Conservation (phyloP, 805 yeast species). For the Candida adriatica region DNA sequence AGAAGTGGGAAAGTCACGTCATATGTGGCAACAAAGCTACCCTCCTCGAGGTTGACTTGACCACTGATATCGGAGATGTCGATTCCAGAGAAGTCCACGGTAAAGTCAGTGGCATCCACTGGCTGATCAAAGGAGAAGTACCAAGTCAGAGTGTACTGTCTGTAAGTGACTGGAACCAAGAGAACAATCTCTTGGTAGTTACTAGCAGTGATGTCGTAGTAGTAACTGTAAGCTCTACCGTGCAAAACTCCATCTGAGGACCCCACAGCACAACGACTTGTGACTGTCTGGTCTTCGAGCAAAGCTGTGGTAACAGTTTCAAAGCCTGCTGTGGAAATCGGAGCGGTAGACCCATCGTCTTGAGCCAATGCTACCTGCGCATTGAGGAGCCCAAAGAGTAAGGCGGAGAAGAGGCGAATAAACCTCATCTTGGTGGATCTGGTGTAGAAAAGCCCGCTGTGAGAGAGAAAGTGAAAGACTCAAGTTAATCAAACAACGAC, state of each 20-base stretch:
- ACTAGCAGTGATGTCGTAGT: neutral
- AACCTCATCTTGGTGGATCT: neutral
- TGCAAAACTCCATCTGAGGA: slow-evolving; percentile 1
- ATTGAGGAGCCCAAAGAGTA: too few species aligned
- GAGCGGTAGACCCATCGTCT: neutral
- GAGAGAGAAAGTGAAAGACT: too few species aligned
- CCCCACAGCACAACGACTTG: neutral
- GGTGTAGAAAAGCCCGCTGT: too few species aligned
- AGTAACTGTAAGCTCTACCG: slow-evolving; percentile 2
- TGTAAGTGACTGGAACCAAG: slow-evolving; percentile 1
- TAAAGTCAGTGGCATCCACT: slow-evolving; percentile 10
- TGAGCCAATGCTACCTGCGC: neutral
- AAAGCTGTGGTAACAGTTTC: neutral
- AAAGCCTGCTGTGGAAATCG: too few species aligned
- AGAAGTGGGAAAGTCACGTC: slow-evolving; percentile 3
- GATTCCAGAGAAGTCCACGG: slow-evolving; percentile 5
- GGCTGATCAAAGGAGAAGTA: slow-evolving; percentile 11
- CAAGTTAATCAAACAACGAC: too few species aligned
- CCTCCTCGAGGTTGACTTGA: slow-evolving; percentile 14
- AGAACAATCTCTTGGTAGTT: neutral
- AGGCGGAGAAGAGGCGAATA: neutral
- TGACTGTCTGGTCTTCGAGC: neutral
- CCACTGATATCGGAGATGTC: slow-evolving; percentile 6
- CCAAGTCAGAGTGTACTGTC: slow-evolving; percentile 15
- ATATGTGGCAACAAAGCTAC: slow-evolving; percentile 10